phyloP scores from a whole-genome alignment of 176 grass and related monocot genomes.

The Neostapfia colusana region DNA sequence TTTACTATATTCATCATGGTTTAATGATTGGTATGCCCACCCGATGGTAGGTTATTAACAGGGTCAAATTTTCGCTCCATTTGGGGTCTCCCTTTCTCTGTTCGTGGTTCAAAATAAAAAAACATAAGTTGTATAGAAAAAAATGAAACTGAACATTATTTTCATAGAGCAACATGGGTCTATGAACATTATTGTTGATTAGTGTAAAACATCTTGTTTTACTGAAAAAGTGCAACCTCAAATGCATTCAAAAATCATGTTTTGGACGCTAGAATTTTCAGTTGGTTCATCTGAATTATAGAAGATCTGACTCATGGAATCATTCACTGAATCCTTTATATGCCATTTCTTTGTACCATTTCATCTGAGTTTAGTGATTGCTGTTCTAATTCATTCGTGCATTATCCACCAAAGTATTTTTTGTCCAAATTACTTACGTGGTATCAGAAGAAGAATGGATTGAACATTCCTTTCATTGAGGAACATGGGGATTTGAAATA shows the following conservation, averaged over 20 bases:
- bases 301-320: background rate
- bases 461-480: background rate
- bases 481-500: background rate
- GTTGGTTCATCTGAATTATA: background rate
- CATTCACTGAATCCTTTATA: background rate
- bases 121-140: no score
- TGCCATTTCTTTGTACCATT: background rate
- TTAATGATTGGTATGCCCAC: no score
- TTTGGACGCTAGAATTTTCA: background rate
- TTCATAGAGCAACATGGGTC: background rate
- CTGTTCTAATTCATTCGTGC: background rate
- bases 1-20: background rate
- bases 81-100: no score
- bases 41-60: background rate
- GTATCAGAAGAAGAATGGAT: background rate
- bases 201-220: background rate
- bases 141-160: no score
- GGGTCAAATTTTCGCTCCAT: background rate
- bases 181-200: background rate
- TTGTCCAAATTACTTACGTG: background rate
- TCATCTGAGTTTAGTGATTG: background rate
- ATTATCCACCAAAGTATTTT: background rate
- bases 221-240: background rate
- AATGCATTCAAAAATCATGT: background rate
- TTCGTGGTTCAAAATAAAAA: no score